These are phyloP conservation scores for Epipyxis sp. DNA, from an alignment of 108 stramenopile species.

Conservation along the genomic window DNA sequence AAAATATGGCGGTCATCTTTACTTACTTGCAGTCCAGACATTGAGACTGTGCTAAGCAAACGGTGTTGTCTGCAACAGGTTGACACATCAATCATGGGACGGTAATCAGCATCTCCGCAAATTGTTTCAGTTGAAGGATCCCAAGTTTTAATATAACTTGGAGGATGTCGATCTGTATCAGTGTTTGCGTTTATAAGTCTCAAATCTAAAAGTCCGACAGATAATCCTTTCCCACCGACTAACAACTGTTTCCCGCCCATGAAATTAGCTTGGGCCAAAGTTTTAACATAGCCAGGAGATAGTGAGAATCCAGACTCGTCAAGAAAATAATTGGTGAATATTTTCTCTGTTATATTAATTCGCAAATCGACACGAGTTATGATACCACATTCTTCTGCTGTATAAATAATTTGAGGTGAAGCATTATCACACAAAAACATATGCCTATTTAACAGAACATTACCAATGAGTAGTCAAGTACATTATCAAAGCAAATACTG, in stretches of 20 bases:
- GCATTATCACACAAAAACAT: not conserved
- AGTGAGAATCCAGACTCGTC: not conserved
- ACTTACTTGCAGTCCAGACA: not conserved
- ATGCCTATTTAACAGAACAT: too few relatives aligned
- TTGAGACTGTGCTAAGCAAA: not conserved
- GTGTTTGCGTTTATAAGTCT: not conserved
- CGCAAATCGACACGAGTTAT: constrained; percentile 3
- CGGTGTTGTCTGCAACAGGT: not conserved
- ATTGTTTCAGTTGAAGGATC: too few relatives aligned
- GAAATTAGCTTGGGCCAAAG: not conserved
- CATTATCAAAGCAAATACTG: not conserved
- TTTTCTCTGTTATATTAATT: not conserved
- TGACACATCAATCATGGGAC: not conserved
- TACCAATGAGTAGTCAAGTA: not conserved
- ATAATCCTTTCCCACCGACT: constrained; percentile 2
- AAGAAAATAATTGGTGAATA: not conserved
- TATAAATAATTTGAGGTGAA: not conserved
- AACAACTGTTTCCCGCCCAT: not conserved
- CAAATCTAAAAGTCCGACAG: not conserved
- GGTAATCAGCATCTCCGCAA: not conserved
- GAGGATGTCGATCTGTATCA: not conserved
- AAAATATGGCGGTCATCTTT: not conserved
- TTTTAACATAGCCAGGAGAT: not conserved
- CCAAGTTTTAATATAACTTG: not conserved
- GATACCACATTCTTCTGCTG: not conserved